Evolutionary conservation across 2,329 filamentous ascomycete species (phyloP), one percentile per base, ranked within the genome.

Genomic region (Dactylellina parvicollis): DNA sequence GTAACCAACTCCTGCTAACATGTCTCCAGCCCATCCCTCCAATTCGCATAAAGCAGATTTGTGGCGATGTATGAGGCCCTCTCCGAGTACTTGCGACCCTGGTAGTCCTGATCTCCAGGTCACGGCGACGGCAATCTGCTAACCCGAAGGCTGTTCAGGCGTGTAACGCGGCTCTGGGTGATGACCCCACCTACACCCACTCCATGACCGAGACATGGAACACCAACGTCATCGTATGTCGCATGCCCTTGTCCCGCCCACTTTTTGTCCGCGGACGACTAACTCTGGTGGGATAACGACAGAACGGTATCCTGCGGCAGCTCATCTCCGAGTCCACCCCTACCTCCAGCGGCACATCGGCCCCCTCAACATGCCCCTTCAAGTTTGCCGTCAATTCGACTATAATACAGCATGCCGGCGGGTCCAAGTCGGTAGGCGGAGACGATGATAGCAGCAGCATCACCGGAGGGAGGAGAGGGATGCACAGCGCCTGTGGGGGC

Each of bases 361-460:
- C 70, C n/a, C 42, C 66, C 8, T 66, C 75, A 18, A 56, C 76
- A 26, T 83, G 86, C 24, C 89, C 91, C 3, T 96, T 89, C 87
- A 98, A 98, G 83, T 98, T 94, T 83, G 92, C 92, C 77, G 92
- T 96, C 83, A 98, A 96, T 86, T 96, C 92, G 84, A 98, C 94
- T 76, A 97, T 98, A 80, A 96, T 98, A 77, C 94, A 99, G 84
- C 94, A 98, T 83, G 89, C 87, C 10, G 80, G 80, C 75, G 81
- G 82, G 74, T 79, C 80, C 47, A 83, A 84, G 74, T 82, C 85
- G 77, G 83, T 79, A 5, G 77, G 84, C 28, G 85, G 73, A 1
- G 76, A 83, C 7, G 75, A 76, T n/a, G 80, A 80, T 22, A 85
- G 85, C 74, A 89, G 87, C 28, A 89, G 87, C 26, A 85, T 87